phyloP scores from a whole-genome alignment of 768 basidiomycete genomes.

The Mycena floridula region DNA sequence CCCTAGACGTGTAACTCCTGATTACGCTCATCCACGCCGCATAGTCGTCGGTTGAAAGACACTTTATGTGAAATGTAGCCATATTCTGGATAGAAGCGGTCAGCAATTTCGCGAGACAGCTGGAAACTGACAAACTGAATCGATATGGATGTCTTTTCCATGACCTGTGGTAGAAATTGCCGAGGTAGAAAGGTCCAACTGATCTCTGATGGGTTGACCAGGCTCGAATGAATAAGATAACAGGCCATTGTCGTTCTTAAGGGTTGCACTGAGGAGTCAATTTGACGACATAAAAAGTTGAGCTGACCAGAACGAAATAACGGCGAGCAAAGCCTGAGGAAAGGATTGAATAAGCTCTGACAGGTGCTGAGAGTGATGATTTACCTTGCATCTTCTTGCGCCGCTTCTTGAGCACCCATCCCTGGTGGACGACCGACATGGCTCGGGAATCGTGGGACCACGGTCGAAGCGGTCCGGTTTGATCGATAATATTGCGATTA shows the following conservation, averaged over 20 bases:
- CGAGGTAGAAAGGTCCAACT: constrained; percentile 57
- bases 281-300: no score
- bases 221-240: constrained; percentile 73
- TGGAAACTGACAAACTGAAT: constrained; percentile 46
- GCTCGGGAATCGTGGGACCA: neutral
- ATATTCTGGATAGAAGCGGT: no score
- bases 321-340: constrained; percentile 74
- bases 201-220: constrained; percentile 65
- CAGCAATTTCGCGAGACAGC: no score
- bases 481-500: no score
- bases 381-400: constrained; percentile 85
- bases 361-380: constrained; percentile 6
- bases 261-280: no score
- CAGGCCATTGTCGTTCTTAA: constrained; percentile 61
- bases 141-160: constrained; percentile 76
- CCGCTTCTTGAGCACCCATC: constrained; percentile 85
- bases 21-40: neutral
- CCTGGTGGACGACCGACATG: constrained; percentile 38
- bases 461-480: no score
- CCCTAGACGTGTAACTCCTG: constrained; percentile 68
- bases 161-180: constrained; percentile 74
- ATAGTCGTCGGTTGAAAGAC: constrained; percentile 38
- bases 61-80: constrained; percentile 80
- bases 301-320: constrained; percentile 71
- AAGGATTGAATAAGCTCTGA: no score